Conservation (phyloP, 2,329 filamentous ascomycete genomes). For the Fusarium globosum region DNA sequence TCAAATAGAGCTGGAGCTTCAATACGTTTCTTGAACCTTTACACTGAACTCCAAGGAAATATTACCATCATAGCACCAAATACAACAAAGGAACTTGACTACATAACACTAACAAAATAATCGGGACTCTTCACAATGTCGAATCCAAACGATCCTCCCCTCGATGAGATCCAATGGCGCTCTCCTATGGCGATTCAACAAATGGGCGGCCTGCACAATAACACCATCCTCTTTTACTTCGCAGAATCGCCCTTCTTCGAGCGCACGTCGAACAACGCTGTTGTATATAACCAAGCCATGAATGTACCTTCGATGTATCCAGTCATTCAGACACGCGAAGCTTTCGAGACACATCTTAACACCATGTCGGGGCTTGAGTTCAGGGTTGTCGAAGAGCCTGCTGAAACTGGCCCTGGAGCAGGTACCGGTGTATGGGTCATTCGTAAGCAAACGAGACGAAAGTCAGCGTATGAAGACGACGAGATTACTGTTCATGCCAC, state of each 20-base stretch:
- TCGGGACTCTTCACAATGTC: constrained; percentile 50
- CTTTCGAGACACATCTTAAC: constrained; percentile 70
- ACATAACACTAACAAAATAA: background rate
- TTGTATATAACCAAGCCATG: constrained; percentile 70
- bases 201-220: constrained; percentile 71
- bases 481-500: constrained; percentile 69
- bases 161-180: constrained; percentile 77
- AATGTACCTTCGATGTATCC: constrained; percentile 69
- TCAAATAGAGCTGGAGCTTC: constrained; percentile 29
- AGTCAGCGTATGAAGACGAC: constrained; percentile 64
- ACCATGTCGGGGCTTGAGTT: constrained; percentile 76
- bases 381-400: constrained; percentile 72
- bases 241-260: constrained; percentile 76
- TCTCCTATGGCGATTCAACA: constrained; percentile 60
- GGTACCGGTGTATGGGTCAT: constrained; percentile 77
- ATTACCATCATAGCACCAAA: constrained; percentile 5
- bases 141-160: constrained; percentile 61
- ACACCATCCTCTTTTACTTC: constrained; percentile 75
- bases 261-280: constrained; percentile 73
- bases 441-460: constrained; percentile 73
- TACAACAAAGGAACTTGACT: background rate
- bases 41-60: constrained; percentile 9
- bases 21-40: background rate
- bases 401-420: constrained; percentile 71
- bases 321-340: constrained; percentile 69